Evolutionary conservation across 2,329 filamentous ascomycete genomes (phyloP).

Genomic region (Amauroascus niger): DNA sequence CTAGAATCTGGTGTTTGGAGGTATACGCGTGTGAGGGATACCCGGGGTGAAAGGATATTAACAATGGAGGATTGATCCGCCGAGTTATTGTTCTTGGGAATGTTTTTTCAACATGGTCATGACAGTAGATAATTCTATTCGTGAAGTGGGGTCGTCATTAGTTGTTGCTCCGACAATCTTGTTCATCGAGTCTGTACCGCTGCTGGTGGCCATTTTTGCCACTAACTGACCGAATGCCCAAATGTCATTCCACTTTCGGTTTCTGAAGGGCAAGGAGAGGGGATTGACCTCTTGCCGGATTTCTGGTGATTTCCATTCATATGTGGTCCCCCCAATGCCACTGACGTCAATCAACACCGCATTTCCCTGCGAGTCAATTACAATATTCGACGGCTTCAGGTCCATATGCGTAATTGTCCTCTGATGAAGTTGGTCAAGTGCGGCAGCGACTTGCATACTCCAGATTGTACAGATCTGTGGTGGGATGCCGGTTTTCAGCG

Average conservation of each 20-base stretch:
- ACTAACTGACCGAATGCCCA: constrained; percentile 9
- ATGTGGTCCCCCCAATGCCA: constrained; percentile 14
- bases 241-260: constrained; percentile 1
- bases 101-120: no score
- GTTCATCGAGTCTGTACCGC: no score
- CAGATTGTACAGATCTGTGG: constrained; percentile 8
- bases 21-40: no score
- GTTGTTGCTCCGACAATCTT: no score
- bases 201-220: no score
- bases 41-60: no score
- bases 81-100: no score
- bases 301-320: constrained; percentile 18
- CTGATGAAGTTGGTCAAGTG: constrained; percentile 13
- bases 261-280: neutral
- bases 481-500: neutral
- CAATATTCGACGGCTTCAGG: constrained; percentile 19
- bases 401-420: constrained; percentile 18
- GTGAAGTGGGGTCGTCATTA: no score
- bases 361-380: constrained; percentile 16
- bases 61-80: no score
- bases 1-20: no score
- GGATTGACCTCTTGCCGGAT: constrained; percentile 11
- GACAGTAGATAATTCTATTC: no score
- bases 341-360: constrained; percentile 20
- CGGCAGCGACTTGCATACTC: constrained; percentile 15